These are phyloP conservation scores for Pterocarpus macrocarpus DNA, from an alignment of 306 rosid genomes.

Conservation along the genomic window DNA sequence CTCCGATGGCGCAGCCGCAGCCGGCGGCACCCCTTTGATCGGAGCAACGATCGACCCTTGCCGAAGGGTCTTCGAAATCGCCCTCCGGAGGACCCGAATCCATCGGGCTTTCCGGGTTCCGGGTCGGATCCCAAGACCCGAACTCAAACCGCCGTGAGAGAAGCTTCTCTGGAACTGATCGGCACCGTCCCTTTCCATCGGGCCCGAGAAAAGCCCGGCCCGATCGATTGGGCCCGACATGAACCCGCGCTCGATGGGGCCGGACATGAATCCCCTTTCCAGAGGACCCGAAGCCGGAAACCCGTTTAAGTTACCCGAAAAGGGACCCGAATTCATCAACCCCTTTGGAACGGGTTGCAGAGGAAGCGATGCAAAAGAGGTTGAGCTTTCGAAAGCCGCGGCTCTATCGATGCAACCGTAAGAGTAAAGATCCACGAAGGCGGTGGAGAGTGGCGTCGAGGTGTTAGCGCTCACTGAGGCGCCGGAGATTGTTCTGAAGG, in stretches of 20 bases:
- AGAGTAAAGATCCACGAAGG: constrained; percentile 79
- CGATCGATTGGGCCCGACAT: constrained; percentile 98
- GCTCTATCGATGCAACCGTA: constrained; percentile 82
- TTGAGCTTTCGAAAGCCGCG: constrained; percentile 91
- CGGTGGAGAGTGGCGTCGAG: constrained; percentile 89
- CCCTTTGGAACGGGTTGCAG: constrained; percentile 86
- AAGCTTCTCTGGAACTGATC: constrained; percentile 85
- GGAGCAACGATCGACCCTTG: constrained; percentile 83
- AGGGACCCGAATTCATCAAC: constrained; percentile 72
- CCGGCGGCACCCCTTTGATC: constrained; percentile 61
- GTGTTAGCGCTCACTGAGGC: constrained; percentile 99
- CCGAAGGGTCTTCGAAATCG: constrained; percentile 76
- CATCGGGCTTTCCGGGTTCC: constrained; percentile 67
- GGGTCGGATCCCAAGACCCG: constrained; percentile 52
- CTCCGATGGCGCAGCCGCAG: constrained; percentile 77
- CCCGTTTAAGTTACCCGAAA: constrained; percentile 63
- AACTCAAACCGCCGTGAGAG: constrained; percentile 77
- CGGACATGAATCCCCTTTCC: constrained; percentile 89
- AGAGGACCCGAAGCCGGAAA: constrained; percentile 82
- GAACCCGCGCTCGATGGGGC: constrained; percentile 95
- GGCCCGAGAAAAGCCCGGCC: constrained; percentile 80
- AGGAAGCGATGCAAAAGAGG: constrained; percentile 92
- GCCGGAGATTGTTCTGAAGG: constrained; percentile 93
- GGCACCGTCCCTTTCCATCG: constrained; percentile 70
- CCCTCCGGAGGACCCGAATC: constrained; percentile 71